Evolutionary conservation across 306 rosid species (phyloP).

Genomic region (Cicer yamashitae): DNA sequence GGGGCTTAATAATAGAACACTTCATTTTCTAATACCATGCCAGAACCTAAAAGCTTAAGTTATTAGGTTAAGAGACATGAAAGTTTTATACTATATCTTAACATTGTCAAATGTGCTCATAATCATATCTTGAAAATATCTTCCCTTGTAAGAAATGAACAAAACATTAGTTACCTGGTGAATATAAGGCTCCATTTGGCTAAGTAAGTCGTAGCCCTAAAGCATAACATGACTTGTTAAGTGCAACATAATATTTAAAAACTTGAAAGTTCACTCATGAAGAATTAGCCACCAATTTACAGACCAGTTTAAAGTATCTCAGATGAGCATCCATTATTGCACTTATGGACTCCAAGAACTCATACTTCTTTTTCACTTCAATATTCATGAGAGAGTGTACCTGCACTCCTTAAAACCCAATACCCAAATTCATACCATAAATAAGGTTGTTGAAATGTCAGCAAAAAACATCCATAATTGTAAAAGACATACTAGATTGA

Average conservation of each 20-base stretch:
- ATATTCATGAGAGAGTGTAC: constrained; percentile 87
- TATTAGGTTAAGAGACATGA: background rate
- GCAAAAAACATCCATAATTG: constrained; percentile 40
- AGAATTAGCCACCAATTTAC: constrained; percentile 48
- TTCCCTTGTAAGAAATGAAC: constrained; percentile 27
- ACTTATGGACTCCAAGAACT: constrained; percentile 94
- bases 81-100: constrained; percentile 23
- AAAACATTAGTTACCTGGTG: constrained; percentile 72
- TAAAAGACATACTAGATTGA: constrained; percentile 86
- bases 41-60: background rate
- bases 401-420: constrained; percentile 85
- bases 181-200: constrained; percentile 96
- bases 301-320: constrained; percentile 95
- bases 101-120: constrained; percentile 1
- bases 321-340: constrained; percentile 99
- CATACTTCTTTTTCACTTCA: constrained; percentile 95
- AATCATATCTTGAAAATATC: constrained; percentile 18
- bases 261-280: constrained; percentile 33
- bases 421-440: constrained; percentile 50
- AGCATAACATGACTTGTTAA: constrained; percentile 50
- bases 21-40: constrained; percentile 8
- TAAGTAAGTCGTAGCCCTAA: constrained; percentile 85
- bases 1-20: background rate
- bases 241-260: constrained; percentile 37
- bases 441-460: constrained; percentile 41